Evolutionary conservation across 2,329 filamentous ascomycete species (phyloP).

Genomic region (Clonostachys rhizophaga): DNA sequence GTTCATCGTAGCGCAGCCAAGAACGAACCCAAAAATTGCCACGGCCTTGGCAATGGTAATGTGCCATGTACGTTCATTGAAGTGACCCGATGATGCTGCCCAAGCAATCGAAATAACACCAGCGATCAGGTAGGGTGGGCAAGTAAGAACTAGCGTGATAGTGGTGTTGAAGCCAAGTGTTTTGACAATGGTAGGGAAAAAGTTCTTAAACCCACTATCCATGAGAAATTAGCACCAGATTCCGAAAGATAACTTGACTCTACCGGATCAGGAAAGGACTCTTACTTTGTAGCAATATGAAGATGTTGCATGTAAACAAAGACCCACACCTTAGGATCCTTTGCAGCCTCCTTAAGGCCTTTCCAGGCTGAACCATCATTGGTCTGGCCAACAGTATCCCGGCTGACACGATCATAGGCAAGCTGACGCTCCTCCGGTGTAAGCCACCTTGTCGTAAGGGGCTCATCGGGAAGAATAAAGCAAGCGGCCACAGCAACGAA

Average conservation of each 20-base stretch:
- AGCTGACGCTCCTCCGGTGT: slow-evolving; percentile 36
- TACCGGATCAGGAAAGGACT: too few relatives aligned
- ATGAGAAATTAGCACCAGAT: too few relatives aligned
- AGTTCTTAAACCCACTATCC: slow-evolving; percentile 37
- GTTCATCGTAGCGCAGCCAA: slow-evolving; percentile 20
- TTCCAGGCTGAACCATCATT: slow-evolving; percentile 30
- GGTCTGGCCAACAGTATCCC: slow-evolving; percentile 38
- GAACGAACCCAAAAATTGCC: slow-evolving; percentile 18
- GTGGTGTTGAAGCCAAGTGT: slow-evolving; percentile 31
- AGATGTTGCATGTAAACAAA: slow-evolving; percentile 46
- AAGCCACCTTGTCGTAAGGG: slow-evolving; percentile 34
- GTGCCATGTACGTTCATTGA: slow-evolving; percentile 43
- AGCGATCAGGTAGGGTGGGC: slow-evolving; percentile 17
- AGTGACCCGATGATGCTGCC: slow-evolving; percentile 32
- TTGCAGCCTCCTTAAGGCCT: slow-evolving; percentile 36
- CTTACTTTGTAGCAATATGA: slow-evolving; percentile 35
- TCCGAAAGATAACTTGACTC: too few relatives aligned
- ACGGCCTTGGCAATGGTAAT: slow-evolving; percentile 31
- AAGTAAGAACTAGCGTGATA: slow-evolving; percentile 36
- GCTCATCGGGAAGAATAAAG: slow-evolving; percentile 27
- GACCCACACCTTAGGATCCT: slow-evolving; percentile 41
- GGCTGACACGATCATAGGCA: slow-evolving; percentile 32
- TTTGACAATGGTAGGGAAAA: slow-evolving; percentile 7
- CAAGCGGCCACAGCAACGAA: slow-evolving; percentile 16
- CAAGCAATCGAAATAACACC: slow-evolving; percentile 12